Evolutionary conservation across 2,329 filamentous ascomycete genomes (phyloP).

Genomic region (Claviceps maximensis): DNA sequence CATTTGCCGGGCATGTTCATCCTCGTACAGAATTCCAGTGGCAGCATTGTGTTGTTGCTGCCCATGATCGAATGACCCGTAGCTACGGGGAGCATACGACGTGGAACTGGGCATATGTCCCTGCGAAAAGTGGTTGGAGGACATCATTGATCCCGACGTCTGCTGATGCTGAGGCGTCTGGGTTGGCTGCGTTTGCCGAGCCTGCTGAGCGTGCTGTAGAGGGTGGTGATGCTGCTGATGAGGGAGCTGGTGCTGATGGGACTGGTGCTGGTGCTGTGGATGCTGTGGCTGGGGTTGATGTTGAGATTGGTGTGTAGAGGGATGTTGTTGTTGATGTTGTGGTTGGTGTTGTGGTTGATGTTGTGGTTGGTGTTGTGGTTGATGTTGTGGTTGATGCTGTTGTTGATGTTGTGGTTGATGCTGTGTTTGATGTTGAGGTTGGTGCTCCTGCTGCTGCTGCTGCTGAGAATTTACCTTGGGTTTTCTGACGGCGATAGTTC

Average conservation of each 20-base stretch:
- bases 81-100: constrained; percentile 20
- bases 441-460: neutral
- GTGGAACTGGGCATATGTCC: constrained; percentile 16
- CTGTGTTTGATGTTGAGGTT: neutral
- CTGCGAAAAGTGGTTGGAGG: constrained; percentile 11
- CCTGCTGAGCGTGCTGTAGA: neutral
- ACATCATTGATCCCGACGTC: constrained; percentile 14
- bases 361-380: neutral
- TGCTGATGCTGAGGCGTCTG: neutral
- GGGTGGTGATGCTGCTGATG: neutral
- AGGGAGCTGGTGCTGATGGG: no score
- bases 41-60: constrained; percentile 20
- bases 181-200: neutral
- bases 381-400: neutral
- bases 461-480: constrained; percentile 12
- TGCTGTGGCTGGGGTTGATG: neutral
- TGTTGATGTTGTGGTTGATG: neutral
- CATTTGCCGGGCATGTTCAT: constrained; percentile 27
- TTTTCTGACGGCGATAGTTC: constrained; percentile 40
- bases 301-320: neutral
- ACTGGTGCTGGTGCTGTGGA: neutral
- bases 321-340: neutral
- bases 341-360: neutral
- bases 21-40: constrained; percentile 30
- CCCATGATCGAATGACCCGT: constrained; percentile 35